Conservation (phyloP, 2,329 filamentous ascomycete species). For the Venturia pyrina region DNA sequence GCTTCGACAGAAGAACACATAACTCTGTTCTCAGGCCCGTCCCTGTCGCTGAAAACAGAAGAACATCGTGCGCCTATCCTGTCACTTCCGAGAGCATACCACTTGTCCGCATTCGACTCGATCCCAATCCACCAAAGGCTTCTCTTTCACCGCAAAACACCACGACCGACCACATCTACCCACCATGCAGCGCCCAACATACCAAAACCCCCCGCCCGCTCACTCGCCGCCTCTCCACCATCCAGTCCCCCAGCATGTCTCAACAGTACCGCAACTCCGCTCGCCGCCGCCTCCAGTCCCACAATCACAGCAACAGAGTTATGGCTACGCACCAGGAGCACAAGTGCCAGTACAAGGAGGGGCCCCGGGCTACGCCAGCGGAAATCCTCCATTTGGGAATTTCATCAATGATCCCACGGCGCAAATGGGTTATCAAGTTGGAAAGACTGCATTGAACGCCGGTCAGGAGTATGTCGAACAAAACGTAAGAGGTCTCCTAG, state of each 20-base stretch:
- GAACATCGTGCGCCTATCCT: not conserved
- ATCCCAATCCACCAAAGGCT: not conserved
- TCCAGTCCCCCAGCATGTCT: conserved; percentile 95
- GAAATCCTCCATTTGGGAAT: conserved; percentile 60
- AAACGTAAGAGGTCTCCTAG: conserved; percentile 53
- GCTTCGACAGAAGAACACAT: not conserved
- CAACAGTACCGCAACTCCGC: conserved; percentile 90
- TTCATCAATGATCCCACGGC: conserved; percentile 95
- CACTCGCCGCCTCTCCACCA: conserved; percentile 90
- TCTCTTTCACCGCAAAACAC: not conserved
- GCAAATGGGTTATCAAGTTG: conserved; percentile 90
- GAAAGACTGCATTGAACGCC: conserved; percentile 81
- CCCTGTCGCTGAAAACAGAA: not conserved
- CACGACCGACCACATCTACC: not conserved
- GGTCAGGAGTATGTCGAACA: conserved; percentile 93
- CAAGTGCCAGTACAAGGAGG: conserved; percentile 35
- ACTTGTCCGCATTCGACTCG: not conserved
- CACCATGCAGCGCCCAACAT: conserved; percentile 77
- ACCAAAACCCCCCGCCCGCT: conserved; percentile 59
- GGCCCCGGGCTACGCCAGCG: conserved; percentile 28
- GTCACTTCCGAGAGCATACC: not conserved
- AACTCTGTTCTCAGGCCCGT: not conserved
- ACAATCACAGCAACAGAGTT: conserved; percentile 53
- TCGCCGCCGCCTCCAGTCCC: conserved; percentile 77
- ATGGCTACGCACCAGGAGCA: conserved; percentile 62